phyloP scores from a whole-genome alignment of 2,329 filamentous ascomycete genomes.

The Fusarium fujikuroi region DNA sequence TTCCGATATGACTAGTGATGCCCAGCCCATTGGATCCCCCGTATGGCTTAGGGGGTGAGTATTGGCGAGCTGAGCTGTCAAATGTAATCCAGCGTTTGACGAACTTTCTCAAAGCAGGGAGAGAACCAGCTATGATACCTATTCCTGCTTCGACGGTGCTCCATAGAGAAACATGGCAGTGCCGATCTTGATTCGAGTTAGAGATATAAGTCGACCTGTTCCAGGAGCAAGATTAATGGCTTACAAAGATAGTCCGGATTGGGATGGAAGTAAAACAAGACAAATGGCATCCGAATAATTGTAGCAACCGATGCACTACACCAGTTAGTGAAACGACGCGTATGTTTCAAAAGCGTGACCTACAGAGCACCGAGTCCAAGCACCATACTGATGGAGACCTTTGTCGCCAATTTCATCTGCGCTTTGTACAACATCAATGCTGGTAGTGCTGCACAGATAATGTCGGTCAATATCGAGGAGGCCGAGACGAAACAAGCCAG shows the following conservation, averaged over 20 bases:
- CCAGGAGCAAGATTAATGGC: background rate
- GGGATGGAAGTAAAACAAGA: background rate
- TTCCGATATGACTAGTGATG: background rate
- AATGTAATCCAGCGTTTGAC: slow-evolving; percentile 13
- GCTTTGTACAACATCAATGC: slow-evolving; percentile 23
- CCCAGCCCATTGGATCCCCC: background rate
- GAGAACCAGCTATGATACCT: slow-evolving; percentile 4
- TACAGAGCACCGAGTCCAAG: slow-evolving; percentile 26
- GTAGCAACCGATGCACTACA: slow-evolving; percentile 12
- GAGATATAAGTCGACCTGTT: accelerated
- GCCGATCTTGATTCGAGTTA: background rate
- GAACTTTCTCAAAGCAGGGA: background rate
- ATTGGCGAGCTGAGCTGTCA: background rate
- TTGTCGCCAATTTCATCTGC: slow-evolving; percentile 18
- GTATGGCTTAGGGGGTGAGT: background rate
- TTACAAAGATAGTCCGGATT: slow-evolving; percentile 4
- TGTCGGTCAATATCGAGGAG: slow-evolving; percentile 2
- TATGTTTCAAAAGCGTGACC: background rate
- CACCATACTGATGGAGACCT: slow-evolving; percentile 20
- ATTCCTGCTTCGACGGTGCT: slow-evolving; percentile 5
- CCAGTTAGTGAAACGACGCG: background rate
- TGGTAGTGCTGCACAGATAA: slow-evolving; percentile 16
- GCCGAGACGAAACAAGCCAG: slow-evolving; percentile 23
- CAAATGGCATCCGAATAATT: slow-evolving; percentile 6
- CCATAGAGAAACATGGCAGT: slow-evolving; percentile 2